These are phyloP conservation scores for Chaetomium sp. DNA, from an alignment of 2,329 filamentous ascomycete species.

Conservation along the genomic window DNA sequence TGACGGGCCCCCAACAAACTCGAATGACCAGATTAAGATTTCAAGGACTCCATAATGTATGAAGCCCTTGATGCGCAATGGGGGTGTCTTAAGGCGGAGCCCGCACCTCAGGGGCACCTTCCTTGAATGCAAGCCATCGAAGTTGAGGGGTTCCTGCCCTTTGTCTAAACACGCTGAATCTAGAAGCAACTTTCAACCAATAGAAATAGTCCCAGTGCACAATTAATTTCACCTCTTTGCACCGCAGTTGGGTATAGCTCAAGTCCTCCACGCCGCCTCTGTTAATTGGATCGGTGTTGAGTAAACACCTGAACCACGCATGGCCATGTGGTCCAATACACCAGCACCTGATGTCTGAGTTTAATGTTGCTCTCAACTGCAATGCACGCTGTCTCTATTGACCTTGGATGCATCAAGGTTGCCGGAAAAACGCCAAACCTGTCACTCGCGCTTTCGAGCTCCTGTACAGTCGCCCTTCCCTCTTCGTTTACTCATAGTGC, in stretches of 20 bases:
- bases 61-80: background rate
- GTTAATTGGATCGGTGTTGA: too few relatives aligned
- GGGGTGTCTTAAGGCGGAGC: background rate
- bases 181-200: too few relatives aligned
- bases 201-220: too few relatives aligned
- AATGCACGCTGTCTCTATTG: slow-evolving; percentile 13
- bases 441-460: slow-evolving; percentile 16
- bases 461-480: slow-evolving; percentile 11
- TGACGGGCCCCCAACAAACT: background rate
- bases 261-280: too few relatives aligned
- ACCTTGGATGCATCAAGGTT: slow-evolving; percentile 20
- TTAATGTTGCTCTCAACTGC: background rate
- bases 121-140: background rate
- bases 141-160: background rate
- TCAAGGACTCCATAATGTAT: too few relatives aligned
- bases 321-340: background rate
- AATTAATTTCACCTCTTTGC: too few relatives aligned
- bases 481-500: background rate
- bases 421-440: slow-evolving; percentile 9
- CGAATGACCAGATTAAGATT: background rate
- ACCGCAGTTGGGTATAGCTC: too few relatives aligned
- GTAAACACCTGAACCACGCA: too few relatives aligned
- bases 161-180: background rate
- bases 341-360: background rate
- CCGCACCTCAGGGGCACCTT: background rate